Conservation (phyloP, 2,329 filamentous ascomycete genomes). For the Ascochyta clinopodiicola region DNA sequence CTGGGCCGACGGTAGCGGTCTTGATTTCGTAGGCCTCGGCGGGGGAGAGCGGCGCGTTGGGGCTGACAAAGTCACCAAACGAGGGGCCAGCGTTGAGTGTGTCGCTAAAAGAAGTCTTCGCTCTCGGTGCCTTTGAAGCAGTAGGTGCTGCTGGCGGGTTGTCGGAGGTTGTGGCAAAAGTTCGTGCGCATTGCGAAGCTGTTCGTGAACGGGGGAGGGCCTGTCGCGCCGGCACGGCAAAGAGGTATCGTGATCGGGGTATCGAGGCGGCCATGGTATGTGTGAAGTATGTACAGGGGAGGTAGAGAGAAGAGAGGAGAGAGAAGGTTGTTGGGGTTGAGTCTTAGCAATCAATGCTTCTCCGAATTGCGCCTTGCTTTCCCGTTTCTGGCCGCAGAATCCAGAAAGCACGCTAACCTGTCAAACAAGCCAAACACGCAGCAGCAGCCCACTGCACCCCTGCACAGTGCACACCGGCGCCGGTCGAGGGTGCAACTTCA, state of each 20-base stretch:
- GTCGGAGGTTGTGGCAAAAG: slow-evolving; percentile 46
- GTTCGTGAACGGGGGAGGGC: slow-evolving; percentile 24
- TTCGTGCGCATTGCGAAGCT: slow-evolving; percentile 28
- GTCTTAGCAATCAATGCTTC: slow-evolving; percentile 3
- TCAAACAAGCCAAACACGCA: slow-evolving; percentile 34
- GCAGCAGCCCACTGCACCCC: slow-evolving; percentile 43
- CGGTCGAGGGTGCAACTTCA: slow-evolving; percentile 39
- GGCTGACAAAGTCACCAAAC: slow-evolving; percentile 67
- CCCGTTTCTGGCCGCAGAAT: slow-evolving; percentile 34
- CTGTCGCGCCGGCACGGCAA: slow-evolving; percentile 29
- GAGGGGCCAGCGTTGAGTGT: slow-evolving; percentile 69
- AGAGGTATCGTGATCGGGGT: slow-evolving; percentile 41
- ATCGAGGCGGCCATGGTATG: slow-evolving; percentile 41
- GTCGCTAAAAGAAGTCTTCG: slow-evolving; percentile 64
- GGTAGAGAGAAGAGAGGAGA: neutral
- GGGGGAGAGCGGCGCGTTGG: slow-evolving; percentile 49
- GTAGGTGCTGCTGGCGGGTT: slow-evolving; percentile 31
- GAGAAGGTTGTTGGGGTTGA: neutral
- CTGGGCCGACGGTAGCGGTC: slow-evolving; percentile 66
- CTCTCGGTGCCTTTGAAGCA: slow-evolving; percentile 45
- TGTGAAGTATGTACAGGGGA: neutral
- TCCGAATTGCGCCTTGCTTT: slow-evolving; percentile 22
- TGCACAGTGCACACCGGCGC: slow-evolving; percentile 40
- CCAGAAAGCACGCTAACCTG: slow-evolving; percentile 13
- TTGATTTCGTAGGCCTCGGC: slow-evolving; percentile 66